A percentile compares a stretch with the other conserved stretches of the same genome.
phyloP scores from a whole-genome alignment of 805 yeast genomes.

The Brettanomyces bruxellensis region DNA sequence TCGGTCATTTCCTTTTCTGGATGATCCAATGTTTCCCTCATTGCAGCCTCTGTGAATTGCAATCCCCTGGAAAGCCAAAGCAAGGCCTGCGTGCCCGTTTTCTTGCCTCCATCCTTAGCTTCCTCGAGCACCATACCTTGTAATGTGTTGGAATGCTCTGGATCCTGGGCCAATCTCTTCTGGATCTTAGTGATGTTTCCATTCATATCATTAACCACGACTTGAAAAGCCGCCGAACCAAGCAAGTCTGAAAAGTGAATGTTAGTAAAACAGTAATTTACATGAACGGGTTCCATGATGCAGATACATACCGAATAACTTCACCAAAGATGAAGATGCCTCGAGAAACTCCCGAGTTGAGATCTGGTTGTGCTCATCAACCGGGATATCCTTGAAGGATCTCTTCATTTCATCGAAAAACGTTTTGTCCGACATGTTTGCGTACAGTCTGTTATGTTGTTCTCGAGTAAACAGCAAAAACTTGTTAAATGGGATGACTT shows the following conservation, averaged over 20 bases:
- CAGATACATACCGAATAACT: constrained; percentile 48
- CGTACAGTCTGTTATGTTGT: too few relatives aligned
- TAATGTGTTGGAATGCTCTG: constrained; percentile 54
- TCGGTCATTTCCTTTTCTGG: constrained; percentile 58
- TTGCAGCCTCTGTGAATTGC: constrained; percentile 83
- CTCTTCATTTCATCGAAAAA: constrained; percentile 73
- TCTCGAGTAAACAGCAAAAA: too few relatives aligned
- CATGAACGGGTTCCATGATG: constrained; percentile 6
- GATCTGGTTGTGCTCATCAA: constrained; percentile 46
- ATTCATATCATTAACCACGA: constrained; percentile 80
- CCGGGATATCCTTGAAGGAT: constrained; percentile 69
- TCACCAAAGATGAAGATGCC: constrained; percentile 77
- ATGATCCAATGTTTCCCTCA: constrained; percentile 66
- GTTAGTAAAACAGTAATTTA: too few relatives aligned
- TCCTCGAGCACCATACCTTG: constrained; percentile 74
- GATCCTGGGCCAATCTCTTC: constrained; percentile 54
- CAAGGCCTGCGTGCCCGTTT: constrained; percentile 84
- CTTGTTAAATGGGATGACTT: too few relatives aligned
- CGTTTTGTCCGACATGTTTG: constrained; percentile 26
- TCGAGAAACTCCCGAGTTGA: constrained; percentile 69
- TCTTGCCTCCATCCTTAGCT: constrained; percentile 47
- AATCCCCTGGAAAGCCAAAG: constrained; percentile 82
- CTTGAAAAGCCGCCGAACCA: constrained; percentile 77
- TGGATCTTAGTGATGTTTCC: constrained; percentile 79
- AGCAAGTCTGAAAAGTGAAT: constrained; percentile 37